phyloP scores from a whole-genome alignment of 2,329 filamentous ascomycete genomes.

The Exophiala mesophila region DNA sequence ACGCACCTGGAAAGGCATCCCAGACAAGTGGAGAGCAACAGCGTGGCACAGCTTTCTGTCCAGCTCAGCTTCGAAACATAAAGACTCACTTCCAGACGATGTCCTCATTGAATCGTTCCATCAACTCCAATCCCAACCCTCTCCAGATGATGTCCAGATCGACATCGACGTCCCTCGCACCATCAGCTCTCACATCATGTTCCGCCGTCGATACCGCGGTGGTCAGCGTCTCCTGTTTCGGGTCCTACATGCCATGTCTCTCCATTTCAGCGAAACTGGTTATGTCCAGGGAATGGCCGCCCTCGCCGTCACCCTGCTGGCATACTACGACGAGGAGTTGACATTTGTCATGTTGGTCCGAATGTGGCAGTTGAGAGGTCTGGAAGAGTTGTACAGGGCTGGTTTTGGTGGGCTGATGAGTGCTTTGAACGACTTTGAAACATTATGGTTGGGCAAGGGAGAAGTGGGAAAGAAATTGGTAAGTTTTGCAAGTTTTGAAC shows the following conservation, averaged over 20 bases:
- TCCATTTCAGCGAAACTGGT: conserved; percentile 85
- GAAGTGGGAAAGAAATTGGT: conserved; percentile 78
- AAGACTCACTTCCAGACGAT: conserved; percentile 60
- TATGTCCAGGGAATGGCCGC: conserved; percentile 99
- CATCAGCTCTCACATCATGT: conserved; percentile 96
- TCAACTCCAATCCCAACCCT: conserved; percentile 66
- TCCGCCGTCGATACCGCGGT: conserved; percentile 81
- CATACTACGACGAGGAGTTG: conserved; percentile 93
- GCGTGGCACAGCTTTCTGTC: conserved; percentile 94
- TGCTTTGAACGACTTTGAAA: conserved; percentile 78
- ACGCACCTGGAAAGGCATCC: conserved; percentile 96
- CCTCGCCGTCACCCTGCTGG: conserved; percentile 83
- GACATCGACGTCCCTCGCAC: conserved; percentile 94
- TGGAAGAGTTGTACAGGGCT: conserved; percentile 76
- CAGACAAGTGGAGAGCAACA: conserved; percentile 86
- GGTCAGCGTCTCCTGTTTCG: conserved; percentile 89
- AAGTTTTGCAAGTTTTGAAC: too few species aligned
- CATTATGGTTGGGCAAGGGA: conserved; percentile 70
- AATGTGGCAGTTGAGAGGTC: conserved; percentile 81
- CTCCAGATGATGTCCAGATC: conserved; percentile 91
- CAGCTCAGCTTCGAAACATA: conserved; percentile 64
- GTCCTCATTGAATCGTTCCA: conserved; percentile 69
- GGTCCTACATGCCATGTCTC: conserved; percentile 82
- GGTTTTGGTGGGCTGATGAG: conserved; percentile 85
- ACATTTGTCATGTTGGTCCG: conserved; percentile 96